Conservation (phyloP, 352 stramenopile genomes). For the Globisporangium recalcitrans region DNA sequence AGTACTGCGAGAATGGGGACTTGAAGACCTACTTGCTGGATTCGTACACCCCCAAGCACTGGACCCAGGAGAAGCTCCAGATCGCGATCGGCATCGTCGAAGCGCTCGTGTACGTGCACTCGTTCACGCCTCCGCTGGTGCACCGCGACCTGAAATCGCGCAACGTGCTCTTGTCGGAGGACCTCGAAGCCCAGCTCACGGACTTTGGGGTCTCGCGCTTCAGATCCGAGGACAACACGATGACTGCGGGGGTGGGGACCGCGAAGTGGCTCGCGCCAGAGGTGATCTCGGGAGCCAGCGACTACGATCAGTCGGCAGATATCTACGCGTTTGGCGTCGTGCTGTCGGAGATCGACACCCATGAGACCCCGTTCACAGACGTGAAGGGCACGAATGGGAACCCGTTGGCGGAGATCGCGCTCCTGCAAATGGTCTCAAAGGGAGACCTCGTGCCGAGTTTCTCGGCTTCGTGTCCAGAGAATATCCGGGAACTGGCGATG, state of each 20-base stretch:
- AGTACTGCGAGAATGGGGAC: constrained; percentile 59
- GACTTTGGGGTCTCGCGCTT: constrained; percentile 44
- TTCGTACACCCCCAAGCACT: constrained; percentile 17
- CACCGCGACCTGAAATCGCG: constrained; percentile 58
- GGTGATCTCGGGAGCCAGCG: constrained; percentile 34
- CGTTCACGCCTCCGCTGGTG: constrained; percentile 46
- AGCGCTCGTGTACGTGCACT: constrained; percentile 65
- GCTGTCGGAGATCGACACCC: constrained; percentile 60
- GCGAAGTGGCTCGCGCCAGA: constrained; percentile 54
- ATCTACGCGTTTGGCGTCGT: constrained; percentile 52
- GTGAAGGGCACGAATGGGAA: constrained; percentile 21
- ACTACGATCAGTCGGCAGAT: constrained; percentile 45
- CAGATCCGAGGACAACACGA: constrained; percentile 39
- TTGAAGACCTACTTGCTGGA: constrained; percentile 33
- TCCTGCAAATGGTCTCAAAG: constrained; percentile 46
- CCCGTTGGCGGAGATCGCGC: constrained; percentile 29
- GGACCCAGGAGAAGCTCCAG: constrained; percentile 42
- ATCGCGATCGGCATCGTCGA: constrained; percentile 51
- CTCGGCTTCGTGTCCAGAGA: constrained; percentile 26
- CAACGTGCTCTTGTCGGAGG: constrained; percentile 42
- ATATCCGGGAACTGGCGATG: constrained; percentile 30
- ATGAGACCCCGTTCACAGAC: constrained; percentile 44
- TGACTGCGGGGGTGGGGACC: constrained; percentile 44
- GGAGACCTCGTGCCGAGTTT: constrained; percentile 39
- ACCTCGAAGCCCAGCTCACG: constrained; percentile 32